phyloP scores from a whole-genome alignment of 129 eudicot genomes.

The sunflower (Helianthus annuus) region HanXRQr2.0-SUNRISE NC_035435.2:96793940-96794439 shows the following conservation, averaged over 20 bases:
- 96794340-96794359: conserved; percentile 23
- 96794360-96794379: conserved; percentile 32
- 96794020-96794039: conserved; percentile 14
- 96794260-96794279: conserved; percentile 59
- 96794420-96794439: not conserved
- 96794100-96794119: conserved; percentile 37
- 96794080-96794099: conserved; percentile 35
- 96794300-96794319: conserved; percentile 28
- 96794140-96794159: conserved; percentile 44
- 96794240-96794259: conserved; percentile 57
- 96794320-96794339: conserved; percentile 8
- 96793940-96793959: conserved; percentile 60
- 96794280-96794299: conserved; percentile 41
- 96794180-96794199: conserved; percentile 41
- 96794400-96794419: not conserved
- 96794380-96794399: not conserved
- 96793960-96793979: conserved; percentile 55
- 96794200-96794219: not conserved
- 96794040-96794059: conserved; percentile 76
- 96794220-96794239: conserved; percentile 36
- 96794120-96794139: conserved; percentile 33
- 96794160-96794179: conserved; percentile 42
- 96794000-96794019: conserved; percentile 43
- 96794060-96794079: conserved; percentile 44
- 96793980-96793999: conserved; percentile 43